A percentile compares a stretch with the other conserved stretches of the same genome.
phyloP scores from a whole-genome alignment of 108 stramenopile genomes.

The Nannochloropsis oceanica region DNA sequence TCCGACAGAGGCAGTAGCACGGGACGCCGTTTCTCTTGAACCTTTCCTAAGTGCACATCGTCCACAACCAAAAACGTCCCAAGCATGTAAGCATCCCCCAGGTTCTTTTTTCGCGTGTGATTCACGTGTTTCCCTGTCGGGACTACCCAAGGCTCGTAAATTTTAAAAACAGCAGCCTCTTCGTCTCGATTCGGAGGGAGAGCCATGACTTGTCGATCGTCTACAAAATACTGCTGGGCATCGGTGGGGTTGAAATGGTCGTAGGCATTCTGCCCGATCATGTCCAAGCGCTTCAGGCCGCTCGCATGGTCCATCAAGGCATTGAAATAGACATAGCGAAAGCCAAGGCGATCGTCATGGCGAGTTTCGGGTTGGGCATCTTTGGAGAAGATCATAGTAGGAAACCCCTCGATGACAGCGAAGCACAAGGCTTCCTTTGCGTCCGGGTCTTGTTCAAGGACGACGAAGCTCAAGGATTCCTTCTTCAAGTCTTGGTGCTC shows the following conservation, averaged over 20 bases:
- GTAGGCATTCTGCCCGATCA: not conserved
- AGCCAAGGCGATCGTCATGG: not conserved
- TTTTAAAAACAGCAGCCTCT: not conserved
- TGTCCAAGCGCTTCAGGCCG: not conserved
- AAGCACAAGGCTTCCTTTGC: not conserved
- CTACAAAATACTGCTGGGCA: not conserved
- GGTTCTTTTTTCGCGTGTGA: not conserved
- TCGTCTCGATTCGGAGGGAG: not conserved
- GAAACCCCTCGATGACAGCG: not conserved
- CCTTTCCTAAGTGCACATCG: not conserved
- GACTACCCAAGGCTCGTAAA: not conserved
- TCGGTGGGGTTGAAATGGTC: not conserved
- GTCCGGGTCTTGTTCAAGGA: not conserved
- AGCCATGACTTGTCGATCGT: not conserved
- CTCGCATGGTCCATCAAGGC: not conserved
- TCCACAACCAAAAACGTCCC: not conserved
- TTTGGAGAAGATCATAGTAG: not conserved
- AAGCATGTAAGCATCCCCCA: not conserved
- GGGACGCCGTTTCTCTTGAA: not conserved
- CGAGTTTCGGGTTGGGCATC: not conserved
- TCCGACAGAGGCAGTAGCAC: not conserved
- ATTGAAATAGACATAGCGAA: not conserved
- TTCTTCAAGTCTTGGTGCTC: not conserved
- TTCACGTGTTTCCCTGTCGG: not conserved
- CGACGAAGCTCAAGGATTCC: not conserved